Base-by-base conservation (phyloP, 345 rosid species). In the Dipteronia dyeriana region DNA sequence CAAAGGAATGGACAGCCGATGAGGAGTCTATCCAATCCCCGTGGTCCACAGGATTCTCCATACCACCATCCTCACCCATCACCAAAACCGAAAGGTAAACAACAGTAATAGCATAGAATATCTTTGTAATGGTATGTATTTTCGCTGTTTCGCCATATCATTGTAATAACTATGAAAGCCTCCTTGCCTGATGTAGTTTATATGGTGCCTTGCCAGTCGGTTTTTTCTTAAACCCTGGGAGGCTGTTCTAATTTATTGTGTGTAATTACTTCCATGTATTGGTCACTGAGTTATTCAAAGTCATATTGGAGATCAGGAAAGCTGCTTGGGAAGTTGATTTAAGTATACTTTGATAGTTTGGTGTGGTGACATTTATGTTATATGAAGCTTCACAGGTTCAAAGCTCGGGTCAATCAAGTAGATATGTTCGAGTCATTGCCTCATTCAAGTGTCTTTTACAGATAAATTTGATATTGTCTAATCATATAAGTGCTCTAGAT, bases 1-100 rank as follows among this genome's bases (percentile, higher is more conserved):
- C 80, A 87, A 23, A 88, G 95, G 86, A 93, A 93, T 39, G 97
- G 97, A 64, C 91, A 88, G n/a, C 78, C 91, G 53, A 17, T 86
- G 73, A 88, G 94, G 85, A 90, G 91, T 82, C 85, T 93, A 66
- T 92, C 95, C 23, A 87, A 82, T 65, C 68, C 87, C 31, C 88
- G 89, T 68, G 82, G 84, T 56, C 85, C 82, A 51, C 89, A 81
- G 69, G 88, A 85, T 38, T 89, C 97, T 8, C 97, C 97, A 22
- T 87, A 85, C 81, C 84, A 84, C 41, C 81, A 85, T 81, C 85
- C 81, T 13, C 88, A 75, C 1, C 88, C 72, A 26, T 92, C 94
- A 79, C 95, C 97, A 54, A 92, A 90, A 71, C 88, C 94, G 38
- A 89, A 84, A 54, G 90, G 90, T 47, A 92, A 76, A 74, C 86